These are phyloP conservation scores for Sarocladiaceae sp. DNA, from an alignment of 2,329 filamentous ascomycete species.

Conservation along the genomic window DNA sequence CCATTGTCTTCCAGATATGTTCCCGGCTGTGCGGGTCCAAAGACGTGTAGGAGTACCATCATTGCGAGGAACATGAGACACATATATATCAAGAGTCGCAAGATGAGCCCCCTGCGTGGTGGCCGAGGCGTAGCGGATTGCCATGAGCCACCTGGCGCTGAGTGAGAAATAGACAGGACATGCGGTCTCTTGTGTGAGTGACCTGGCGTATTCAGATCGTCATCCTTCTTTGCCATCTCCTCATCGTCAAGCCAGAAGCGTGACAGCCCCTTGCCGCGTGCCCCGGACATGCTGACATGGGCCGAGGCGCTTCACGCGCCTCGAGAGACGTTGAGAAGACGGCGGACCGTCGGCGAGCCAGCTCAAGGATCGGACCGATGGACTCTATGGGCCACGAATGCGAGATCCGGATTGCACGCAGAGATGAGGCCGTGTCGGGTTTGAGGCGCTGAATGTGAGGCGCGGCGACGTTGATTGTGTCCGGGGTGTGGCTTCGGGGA, in stretches of 20 bases:
- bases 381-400: too few species aligned
- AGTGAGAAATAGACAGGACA: slow-evolving; percentile 12
- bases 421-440: too few species aligned
- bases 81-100: slow-evolving; percentile 43
- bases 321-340: background rate
- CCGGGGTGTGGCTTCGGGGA: too few species aligned
- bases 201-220: slow-evolving; percentile 32
- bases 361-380: too few species aligned
- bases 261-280: slow-evolving; percentile 23
- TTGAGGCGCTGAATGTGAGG: too few species aligned
- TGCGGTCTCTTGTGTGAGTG: slow-evolving; percentile 12
- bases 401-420: too few species aligned
- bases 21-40: slow-evolving; percentile 6
- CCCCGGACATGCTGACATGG: slow-evolving; percentile 29
- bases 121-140: slow-evolving; percentile 27
- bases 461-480: too few species aligned
- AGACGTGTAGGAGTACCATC: slow-evolving; percentile 28
- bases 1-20: background rate
- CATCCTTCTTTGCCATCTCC: slow-evolving; percentile 54
- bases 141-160: slow-evolving; percentile 28
- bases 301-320: slow-evolving; percentile 4
- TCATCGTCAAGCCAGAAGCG: slow-evolving; percentile 45
- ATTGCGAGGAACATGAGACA: slow-evolving; percentile 48
- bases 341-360: too few species aligned
- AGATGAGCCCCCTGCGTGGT: slow-evolving; percentile 45